Conservation (phyloP, 257 asterid species). For the Lavandula angustifolia region DNA sequence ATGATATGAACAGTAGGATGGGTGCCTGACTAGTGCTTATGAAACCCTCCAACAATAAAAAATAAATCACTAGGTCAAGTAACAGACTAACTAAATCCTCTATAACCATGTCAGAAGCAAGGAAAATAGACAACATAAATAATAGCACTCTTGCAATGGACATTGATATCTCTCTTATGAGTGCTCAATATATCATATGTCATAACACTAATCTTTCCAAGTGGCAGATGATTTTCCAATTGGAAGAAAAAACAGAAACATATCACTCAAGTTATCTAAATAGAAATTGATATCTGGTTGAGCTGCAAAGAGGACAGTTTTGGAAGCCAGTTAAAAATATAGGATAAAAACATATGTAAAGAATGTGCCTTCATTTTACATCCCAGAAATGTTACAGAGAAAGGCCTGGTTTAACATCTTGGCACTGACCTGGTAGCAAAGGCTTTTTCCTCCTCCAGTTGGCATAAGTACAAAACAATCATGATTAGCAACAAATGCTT, state of each 20-base stretch:
- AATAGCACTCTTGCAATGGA: neutral
- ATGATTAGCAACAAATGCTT: constrained; percentile 58
- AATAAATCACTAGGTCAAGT: neutral
- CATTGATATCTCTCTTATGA: neutral
- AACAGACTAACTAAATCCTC: constrained; percentile 1
- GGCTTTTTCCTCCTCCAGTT: constrained; percentile 98
- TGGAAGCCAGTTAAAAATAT: constrained; percentile 22
- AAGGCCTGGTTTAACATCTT: constrained; percentile 22
- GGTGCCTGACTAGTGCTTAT: neutral
- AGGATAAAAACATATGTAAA: constrained; percentile 10
- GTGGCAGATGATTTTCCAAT: neutral
- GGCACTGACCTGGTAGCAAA: constrained; percentile 88
- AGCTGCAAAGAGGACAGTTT: constrained; percentile 20
- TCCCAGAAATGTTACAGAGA: constrained; percentile 22
- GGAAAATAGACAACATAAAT: constrained; percentile 11
- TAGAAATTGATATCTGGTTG: constrained; percentile 5
- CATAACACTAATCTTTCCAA: constrained; percentile 17
- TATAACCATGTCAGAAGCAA: constrained; percentile 12
- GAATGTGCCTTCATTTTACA: constrained; percentile 21
- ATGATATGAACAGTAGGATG: no score
- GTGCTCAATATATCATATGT: constrained; percentile 1
- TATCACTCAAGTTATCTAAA: constrained; percentile 16
- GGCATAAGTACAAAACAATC: constrained; percentile 97
- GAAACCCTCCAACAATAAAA: neutral
- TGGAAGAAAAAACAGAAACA: constrained; percentile 5